Evolutionary conservation across 164 flowering plant genomes (phyloP).

Genomic region (Piper betle): DNA sequence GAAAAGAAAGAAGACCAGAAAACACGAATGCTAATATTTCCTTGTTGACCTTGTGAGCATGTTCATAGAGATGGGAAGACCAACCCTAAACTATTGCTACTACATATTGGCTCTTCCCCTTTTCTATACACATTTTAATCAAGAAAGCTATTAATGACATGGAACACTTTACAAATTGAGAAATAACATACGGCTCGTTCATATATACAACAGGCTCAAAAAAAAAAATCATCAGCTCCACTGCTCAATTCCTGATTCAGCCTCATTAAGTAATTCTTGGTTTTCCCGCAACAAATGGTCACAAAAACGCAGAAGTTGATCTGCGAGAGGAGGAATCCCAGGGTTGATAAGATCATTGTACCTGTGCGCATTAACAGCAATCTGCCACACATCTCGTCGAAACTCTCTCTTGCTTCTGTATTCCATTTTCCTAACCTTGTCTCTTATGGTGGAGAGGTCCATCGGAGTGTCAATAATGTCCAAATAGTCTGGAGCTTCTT

Average conservation of each 20-base stretch:
- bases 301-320: conserved; percentile 78
- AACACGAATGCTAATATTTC: no score
- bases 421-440: conserved; percentile 68
- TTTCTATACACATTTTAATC: not conserved
- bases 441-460: conserved; percentile 86
- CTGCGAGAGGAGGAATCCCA: conserved; percentile 92
- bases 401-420: conserved; percentile 65
- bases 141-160: not conserved
- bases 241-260: conserved; percentile 57
- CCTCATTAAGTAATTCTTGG: conserved; percentile 34
- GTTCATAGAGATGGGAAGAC: no score
- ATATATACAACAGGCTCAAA: not conserved
- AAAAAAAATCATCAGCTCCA: not conserved
- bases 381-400: conserved; percentile 87
- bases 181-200: not conserved
- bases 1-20: no score
- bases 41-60: no score
- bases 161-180: not conserved
- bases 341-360: conserved; percentile 81
- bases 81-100: not conserved
- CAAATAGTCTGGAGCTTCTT: conserved; percentile 89
- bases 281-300: conserved; percentile 47
- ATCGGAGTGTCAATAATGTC: conserved; percentile 52
- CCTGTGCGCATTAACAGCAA: conserved; percentile 61
- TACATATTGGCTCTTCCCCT: no score